Evolutionary conservation across 768 basidiomycete species (phyloP).

Genomic region (Lactarius indigo): DNA sequence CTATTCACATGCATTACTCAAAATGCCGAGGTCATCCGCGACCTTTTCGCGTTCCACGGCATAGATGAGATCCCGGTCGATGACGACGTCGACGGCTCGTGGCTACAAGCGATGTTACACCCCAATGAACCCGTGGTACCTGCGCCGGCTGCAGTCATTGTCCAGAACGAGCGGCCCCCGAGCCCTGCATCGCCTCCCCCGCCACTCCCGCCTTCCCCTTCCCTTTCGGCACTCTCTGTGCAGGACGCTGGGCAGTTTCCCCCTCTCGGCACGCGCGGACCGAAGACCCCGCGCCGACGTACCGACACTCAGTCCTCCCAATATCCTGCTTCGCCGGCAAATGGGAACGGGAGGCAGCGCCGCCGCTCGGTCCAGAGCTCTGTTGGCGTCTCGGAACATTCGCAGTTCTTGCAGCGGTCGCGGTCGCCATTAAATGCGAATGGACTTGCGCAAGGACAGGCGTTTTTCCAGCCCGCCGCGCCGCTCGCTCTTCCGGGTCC

Average conservation of each 20-base stretch:
- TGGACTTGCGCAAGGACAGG: neutral
- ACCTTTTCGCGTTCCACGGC: neutral
- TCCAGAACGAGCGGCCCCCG: neutral
- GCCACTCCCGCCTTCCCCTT: neutral
- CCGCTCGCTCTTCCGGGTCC: no score
- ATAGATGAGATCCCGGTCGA: slow-evolving; percentile 11
- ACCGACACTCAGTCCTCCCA: neutral
- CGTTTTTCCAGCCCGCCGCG: neutral
- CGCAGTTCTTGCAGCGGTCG: slow-evolving; percentile 6
- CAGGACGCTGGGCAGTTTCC: neutral
- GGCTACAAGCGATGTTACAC: slow-evolving; percentile 17
- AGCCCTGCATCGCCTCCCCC: neutral
- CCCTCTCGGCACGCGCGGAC: neutral
- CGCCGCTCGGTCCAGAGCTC: neutral
- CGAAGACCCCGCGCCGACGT: neutral
- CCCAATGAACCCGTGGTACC: slow-evolving; percentile 17
- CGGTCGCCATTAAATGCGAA: neutral
- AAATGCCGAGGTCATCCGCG: neutral
- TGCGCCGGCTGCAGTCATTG: neutral
- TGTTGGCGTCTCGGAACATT: slow-evolving; percentile 4
- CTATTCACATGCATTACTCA: slow-evolving; percentile 12
- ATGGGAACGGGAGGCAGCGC: slow-evolving; percentile 6
- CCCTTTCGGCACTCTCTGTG: neutral
- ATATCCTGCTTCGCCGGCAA: neutral
- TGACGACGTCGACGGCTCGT: neutral